A percentile compares a stretch with the other conserved stretches of the same genome.
phyloP scores from a whole-genome alignment of 768 basidiomycete genomes.

The Boletus huronensis region DNA sequence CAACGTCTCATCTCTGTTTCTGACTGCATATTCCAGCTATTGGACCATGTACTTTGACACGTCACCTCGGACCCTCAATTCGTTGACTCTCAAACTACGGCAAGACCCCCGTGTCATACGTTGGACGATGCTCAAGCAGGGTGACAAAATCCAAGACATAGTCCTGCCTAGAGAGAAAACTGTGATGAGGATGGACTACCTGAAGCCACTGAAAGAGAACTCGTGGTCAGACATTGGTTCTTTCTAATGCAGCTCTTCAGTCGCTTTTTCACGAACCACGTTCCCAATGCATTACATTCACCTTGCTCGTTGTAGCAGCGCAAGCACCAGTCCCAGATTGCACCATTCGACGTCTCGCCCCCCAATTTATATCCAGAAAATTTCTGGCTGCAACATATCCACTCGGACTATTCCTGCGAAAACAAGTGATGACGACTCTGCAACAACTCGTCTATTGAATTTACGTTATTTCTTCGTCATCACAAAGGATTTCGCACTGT shows the following conservation, averaged over 20 bases:
- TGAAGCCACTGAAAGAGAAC: constrained; percentile 16
- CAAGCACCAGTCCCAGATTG: not conserved
- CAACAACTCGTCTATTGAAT: not conserved
- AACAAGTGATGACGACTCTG: not conserved
- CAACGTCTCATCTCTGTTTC: not conserved
- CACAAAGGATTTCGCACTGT: not conserved
- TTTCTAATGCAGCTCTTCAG: constrained; percentile 4
- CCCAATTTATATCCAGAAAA: not conserved
- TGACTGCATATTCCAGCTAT: constrained; percentile 49
- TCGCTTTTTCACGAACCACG: not conserved
- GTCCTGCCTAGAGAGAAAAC: constrained; percentile 49
- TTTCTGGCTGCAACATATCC: not conserved
- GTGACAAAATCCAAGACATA: constrained; percentile 68
- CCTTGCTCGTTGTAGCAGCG: not conserved
- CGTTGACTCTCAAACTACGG: constrained; percentile 65
- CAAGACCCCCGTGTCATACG: constrained; percentile 81
- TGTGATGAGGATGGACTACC: constrained; percentile 29
- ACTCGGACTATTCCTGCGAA: not conserved
- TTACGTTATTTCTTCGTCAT: not conserved
- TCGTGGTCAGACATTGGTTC: constrained; percentile 28
- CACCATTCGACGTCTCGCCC: not conserved
- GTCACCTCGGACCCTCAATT: constrained; percentile 63
- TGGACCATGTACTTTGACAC: constrained; percentile 92
- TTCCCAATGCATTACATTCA: not conserved
- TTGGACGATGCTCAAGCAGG: constrained; percentile 78